Conservation (phyloP, 495 filamentous ascomycete genomes). For the Talaromyces proteolyticus region DNA sequence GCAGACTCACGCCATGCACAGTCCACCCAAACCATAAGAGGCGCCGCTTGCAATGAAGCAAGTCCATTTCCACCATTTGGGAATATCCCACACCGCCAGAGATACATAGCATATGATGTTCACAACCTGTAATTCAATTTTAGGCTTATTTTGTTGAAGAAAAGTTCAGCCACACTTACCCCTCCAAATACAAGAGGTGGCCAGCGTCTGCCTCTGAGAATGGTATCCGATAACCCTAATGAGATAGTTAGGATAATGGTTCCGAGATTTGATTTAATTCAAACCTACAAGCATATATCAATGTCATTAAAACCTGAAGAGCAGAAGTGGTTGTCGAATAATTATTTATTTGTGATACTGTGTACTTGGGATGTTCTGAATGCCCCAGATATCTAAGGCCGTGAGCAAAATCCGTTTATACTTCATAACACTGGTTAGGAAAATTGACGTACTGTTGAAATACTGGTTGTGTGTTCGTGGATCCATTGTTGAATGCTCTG, state of each 20-base stretch:
- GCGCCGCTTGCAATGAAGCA: conserved; percentile 34
- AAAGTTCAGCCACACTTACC: conserved; percentile 26
- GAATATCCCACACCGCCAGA: conserved; percentile 40
- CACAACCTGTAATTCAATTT: conserved; percentile 16
- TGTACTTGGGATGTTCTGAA: conserved; percentile 29
- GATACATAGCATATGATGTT: conserved; percentile 37
- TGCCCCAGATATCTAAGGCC: conserved; percentile 27
- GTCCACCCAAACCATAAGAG: conserved; percentile 31
- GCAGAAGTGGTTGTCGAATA: conserved; percentile 42
- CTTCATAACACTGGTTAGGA: background rate
- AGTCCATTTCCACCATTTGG: conserved; percentile 35
- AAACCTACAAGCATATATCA: conserved; percentile 35
- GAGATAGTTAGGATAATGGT: conserved; percentile 10
- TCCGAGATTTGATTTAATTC: background rate
- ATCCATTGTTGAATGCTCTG: conserved; percentile 34
- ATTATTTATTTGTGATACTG: conserved; percentile 33
- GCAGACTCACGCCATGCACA: conserved; percentile 34
- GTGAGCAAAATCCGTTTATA: background rate
- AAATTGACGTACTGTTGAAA: conserved; percentile 32
- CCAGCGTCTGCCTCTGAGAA: conserved; percentile 50
- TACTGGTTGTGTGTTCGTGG: conserved; percentile 23
- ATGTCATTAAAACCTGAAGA: conserved; percentile 40
- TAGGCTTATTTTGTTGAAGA: conserved; percentile 1
- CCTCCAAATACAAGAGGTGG: conserved; percentile 48
- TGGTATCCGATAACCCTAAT: conserved; percentile 40